Percentiles rank a stretch among this genome's conserved stretches.
Conservation (phyloP, 176 grass and related monocot species). For the Oryza coarctata region DNA sequence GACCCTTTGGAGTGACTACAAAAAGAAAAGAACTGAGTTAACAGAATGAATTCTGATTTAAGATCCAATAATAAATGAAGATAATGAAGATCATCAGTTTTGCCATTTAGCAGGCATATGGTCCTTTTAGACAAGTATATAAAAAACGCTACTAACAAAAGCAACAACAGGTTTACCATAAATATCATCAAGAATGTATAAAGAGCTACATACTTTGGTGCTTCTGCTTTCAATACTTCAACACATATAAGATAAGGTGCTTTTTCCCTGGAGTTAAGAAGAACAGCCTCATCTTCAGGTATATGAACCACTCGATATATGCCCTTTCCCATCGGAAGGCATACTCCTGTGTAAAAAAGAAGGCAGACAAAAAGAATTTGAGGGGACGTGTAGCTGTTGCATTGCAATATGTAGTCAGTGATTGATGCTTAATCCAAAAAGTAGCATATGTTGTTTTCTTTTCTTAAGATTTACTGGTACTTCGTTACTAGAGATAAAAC, state of each 20-base stretch:
- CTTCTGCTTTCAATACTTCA: constrained; percentile 97
- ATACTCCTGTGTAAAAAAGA: constrained; percentile 64
- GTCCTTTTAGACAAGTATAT: constrained; percentile 4
- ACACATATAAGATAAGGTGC: constrained; percentile 99
- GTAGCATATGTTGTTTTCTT: constrained; percentile 1
- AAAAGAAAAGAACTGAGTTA: constrained; percentile 17
- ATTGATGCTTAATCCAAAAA: constrained; percentile 6
- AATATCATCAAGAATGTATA: not conserved
- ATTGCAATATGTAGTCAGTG: not conserved
- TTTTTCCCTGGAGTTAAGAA: constrained; percentile 97
- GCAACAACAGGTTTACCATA: constrained; percentile 2
- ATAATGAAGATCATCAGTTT: constrained; percentile 2
- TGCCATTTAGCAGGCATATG: not conserved
- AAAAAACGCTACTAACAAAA: not conserved
- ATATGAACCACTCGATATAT: constrained; percentile 92
- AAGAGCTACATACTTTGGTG: constrained; percentile 73
- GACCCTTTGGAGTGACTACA: constrained; percentile 64
- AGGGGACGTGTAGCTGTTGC: constrained; percentile 15
- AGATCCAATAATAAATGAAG: constrained; percentile 16
- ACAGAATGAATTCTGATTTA: constrained; percentile 11
- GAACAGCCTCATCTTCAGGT: constrained; percentile 91
- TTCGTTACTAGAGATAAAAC: constrained; percentile 7
- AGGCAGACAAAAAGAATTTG: constrained; percentile 29
- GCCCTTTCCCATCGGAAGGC: constrained; percentile 98
- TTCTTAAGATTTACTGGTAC: not conserved